Conservation (phyloP, 2,329 filamentous ascomycete genomes). For the Nannizziopsis arthrosporioides region DNA sequence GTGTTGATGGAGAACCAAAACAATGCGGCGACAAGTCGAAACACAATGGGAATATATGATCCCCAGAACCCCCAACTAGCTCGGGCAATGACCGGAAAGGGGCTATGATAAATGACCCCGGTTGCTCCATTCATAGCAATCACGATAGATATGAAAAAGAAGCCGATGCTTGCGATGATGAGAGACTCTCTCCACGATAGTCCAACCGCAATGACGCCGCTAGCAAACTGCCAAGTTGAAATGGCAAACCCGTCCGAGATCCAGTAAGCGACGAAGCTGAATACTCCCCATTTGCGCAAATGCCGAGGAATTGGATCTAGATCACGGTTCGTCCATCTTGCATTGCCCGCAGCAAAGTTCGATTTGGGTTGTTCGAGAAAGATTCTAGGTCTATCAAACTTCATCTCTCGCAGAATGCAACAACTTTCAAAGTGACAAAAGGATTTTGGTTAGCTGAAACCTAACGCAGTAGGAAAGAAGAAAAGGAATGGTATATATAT, state of each 20-base stretch:
- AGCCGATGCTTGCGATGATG: slow-evolving; percentile 77
- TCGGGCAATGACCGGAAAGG: slow-evolving; percentile 69
- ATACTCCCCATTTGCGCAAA: slow-evolving; percentile 72
- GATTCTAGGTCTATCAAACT: slow-evolving; percentile 31
- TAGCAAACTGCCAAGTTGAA: slow-evolving; percentile 82
- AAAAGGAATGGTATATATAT: too few relatives aligned
- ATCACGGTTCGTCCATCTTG: slow-evolving; percentile 39
- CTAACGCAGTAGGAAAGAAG: too few relatives aligned
- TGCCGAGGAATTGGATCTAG: slow-evolving; percentile 40
- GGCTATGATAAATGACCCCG: slow-evolving; percentile 76
- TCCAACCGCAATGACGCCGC: slow-evolving; percentile 64
- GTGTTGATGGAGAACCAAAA: slow-evolving; percentile 58
- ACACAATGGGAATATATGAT: slow-evolving; percentile 44
- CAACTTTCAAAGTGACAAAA: too few relatives aligned
- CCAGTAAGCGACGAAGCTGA: slow-evolving; percentile 86
- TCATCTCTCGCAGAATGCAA: slow-evolving; percentile 13
- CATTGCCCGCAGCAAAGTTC: slow-evolving; percentile 35
- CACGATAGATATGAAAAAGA: slow-evolving; percentile 63
- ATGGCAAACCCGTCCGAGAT: slow-evolving; percentile 77
- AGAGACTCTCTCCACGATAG: slow-evolving; percentile 87
- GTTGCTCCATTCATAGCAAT: slow-evolving; percentile 69
- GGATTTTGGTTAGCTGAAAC: too few relatives aligned
- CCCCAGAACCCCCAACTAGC: slow-evolving; percentile 84
- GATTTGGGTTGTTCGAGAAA: slow-evolving; percentile 37
- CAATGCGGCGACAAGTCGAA: slow-evolving; percentile 43